These are phyloP conservation scores for Coemansia sp. DNA, from an alignment of 192 early-diverging fungal species.

Conservation along the genomic window DNA sequence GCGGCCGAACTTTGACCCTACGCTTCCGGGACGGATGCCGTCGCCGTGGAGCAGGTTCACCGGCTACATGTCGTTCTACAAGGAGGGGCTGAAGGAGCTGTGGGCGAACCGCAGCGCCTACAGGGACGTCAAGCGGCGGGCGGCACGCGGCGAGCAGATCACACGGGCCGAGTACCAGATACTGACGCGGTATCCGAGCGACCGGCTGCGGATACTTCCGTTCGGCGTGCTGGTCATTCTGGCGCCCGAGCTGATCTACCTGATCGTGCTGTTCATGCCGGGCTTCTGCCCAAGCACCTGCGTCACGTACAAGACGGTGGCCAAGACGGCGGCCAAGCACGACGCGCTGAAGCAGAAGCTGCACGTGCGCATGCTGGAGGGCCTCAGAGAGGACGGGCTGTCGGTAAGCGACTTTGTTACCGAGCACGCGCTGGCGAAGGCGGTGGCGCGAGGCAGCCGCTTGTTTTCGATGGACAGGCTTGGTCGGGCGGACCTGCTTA, in stretches of 20 bases:
- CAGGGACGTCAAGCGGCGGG: conserved; percentile 11
- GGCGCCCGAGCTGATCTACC: conserved; percentile 35
- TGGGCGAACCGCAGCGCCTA: conserved; percentile 17
- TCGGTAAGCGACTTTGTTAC: conserved; percentile 14
- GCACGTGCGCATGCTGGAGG: conserved; percentile 15
- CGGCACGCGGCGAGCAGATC: conserved; percentile 7
- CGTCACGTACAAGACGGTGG: conserved; percentile 28
- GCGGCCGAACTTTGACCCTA: conserved; percentile 25
- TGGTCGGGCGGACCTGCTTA: conserved; percentile 13
- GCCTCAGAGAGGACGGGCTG: conserved; percentile 20
- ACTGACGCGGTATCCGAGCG: conserved; percentile 18
- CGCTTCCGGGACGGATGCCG: conserved; percentile 36
- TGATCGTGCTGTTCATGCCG: conserved; percentile 30
- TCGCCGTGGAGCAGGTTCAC: conserved; percentile 30
- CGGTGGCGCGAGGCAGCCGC: background rate
- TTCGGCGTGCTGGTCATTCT: conserved; percentile 38
- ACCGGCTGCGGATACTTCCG: conserved; percentile 37
- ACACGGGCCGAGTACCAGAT: conserved; percentile 39
- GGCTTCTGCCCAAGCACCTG: conserved; percentile 41
- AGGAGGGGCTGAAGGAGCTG: conserved; percentile 35
- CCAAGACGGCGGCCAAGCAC: conserved; percentile 29
- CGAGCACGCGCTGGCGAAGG: conserved; percentile 1
- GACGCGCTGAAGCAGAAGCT: conserved; percentile 14
- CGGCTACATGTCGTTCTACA: conserved; percentile 42
- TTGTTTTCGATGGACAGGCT: conserved; percentile 19